Conservation (phyloP, 2,329 filamentous ascomycete genomes). For the Fusarium nelsonii region DNA sequence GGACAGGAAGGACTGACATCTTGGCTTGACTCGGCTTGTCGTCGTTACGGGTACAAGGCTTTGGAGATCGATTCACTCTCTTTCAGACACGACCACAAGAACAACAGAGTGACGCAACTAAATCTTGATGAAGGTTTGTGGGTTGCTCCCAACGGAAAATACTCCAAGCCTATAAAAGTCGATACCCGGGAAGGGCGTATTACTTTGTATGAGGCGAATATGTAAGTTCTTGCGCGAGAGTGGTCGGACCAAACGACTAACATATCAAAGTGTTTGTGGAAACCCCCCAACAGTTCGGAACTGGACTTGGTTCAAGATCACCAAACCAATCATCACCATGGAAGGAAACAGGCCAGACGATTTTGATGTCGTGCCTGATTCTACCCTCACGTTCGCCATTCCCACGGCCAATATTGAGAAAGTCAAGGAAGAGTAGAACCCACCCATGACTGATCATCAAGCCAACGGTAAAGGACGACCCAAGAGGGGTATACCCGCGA, state of each 20-base stretch:
- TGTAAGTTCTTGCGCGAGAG: conserved; percentile 26
- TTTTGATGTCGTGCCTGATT: conserved; percentile 16
- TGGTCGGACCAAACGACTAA: conserved; percentile 1
- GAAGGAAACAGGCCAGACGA: conserved; percentile 10
- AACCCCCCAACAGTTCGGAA: conserved; percentile 5
- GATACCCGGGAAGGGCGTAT: conserved; percentile 32
- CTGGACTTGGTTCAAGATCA: conserved; percentile 47
- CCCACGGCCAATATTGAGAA: conserved; percentile 35
- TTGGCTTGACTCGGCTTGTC: conserved; percentile 35
- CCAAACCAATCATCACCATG: conserved; percentile 33
- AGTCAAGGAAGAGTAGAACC: conserved; percentile 41
- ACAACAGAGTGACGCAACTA: background rate
- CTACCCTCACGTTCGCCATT: conserved; percentile 39
- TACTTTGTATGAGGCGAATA: conserved; percentile 38
- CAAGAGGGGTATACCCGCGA: background rate
- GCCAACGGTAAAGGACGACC: background rate
- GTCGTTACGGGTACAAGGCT: conserved; percentile 39
- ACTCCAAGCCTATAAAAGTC: background rate
- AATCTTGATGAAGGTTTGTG: background rate
- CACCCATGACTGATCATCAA: conserved; percentile 22
- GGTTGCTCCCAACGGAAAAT: background rate
- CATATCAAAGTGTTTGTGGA: background rate
- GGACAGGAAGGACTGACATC: conserved; percentile 15
- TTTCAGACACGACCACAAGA: conserved; percentile 30
- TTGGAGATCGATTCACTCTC: conserved; percentile 41